Evolutionary conservation across 2,329 filamentous ascomycete genomes (phyloP), one percentile per base, ranked within the genome.

Genomic region (Colletotrichum coccodes): DNA sequence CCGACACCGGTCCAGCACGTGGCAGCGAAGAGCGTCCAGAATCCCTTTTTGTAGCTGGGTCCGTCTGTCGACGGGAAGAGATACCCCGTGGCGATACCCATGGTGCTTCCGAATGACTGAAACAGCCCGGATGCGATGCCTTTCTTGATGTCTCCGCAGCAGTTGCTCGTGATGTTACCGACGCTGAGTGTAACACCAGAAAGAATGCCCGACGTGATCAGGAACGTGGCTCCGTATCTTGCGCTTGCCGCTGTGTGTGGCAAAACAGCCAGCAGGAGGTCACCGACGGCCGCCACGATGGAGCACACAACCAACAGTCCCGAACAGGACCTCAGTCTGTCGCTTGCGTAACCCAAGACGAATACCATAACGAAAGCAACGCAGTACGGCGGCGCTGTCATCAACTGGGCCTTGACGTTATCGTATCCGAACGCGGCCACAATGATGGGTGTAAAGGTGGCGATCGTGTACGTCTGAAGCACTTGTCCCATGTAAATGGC

Each of bases 401-500:
- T 70, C 52, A 72, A 60, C 28, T 74, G 73, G 2, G 72, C 71
- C 8, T 52, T 54, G 38, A 72, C 42, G 26, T 71, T 65, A 21
- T 67, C 70, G 47, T 71, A 74, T 3, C 73, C 73, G 28, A 74
- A 71, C 14, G 70, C 71, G 16, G 71, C 67, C 12, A 74, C 65
- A 32, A 74, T 74, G 21, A 72, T 72, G 0, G 73, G 73, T 6
- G 72, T 70, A 30, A 73, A 73, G 12, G 70, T 72, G 5, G 73
- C 67, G 30, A 74, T 52, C 1, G 73, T 70, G 28, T 67, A 67
- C 14, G 63, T 67, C 38, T 68, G 65, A 3, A 70, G 44, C 3
- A 70, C 57, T 23, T 70, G 64, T 26, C 57, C 42, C 68, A 70
- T 85, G 73, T 85, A 87, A 9, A 85, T 81, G 4, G 83, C 66